Conservation (phyloP, 2,329 filamentous ascomycete species). For the Blastomyces emzantsi region DNA sequence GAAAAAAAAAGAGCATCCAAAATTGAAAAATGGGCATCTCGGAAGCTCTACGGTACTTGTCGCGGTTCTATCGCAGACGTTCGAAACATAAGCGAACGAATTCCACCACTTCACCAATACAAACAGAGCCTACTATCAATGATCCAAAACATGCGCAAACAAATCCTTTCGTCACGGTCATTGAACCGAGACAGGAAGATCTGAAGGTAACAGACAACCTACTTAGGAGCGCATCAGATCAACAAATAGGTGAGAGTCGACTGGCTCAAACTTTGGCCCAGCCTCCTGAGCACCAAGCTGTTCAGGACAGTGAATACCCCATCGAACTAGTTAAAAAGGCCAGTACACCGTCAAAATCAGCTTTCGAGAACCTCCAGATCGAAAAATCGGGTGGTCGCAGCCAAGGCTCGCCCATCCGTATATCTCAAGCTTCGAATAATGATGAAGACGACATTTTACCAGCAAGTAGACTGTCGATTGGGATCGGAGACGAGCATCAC, state of each 20-base stretch:
- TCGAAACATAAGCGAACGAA: neutral
- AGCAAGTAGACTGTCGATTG: neutral
- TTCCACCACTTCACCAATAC: neutral
- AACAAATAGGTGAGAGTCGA: neutral
- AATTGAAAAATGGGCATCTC: slow-evolving; percentile 12
- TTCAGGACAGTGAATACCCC: neutral
- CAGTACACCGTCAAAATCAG: neutral
- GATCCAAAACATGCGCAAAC: neutral
- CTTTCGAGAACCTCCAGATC: neutral
- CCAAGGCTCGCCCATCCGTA: neutral
- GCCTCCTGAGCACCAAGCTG: neutral
- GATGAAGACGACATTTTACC: neutral
- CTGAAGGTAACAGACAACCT: neutral
- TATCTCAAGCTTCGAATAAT: neutral
- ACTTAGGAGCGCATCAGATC: neutral
- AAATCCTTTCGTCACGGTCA: neutral
- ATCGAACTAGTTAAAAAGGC: neutral
- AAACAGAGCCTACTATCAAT: neutral
- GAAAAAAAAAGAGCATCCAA: neutral
- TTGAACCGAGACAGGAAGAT: neutral
- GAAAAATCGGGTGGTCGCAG: slow-evolving; percentile 1
- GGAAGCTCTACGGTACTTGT: slow-evolving; percentile 15
- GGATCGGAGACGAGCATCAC: neutral
- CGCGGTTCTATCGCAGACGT: slow-evolving; percentile 14
- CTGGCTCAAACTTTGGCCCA: neutral